Evolutionary conservation across 257 asterid species (phyloP), one percentile per base, ranked within the genome.

Genomic region (Lithospermum erythrorhizon): DNA sequence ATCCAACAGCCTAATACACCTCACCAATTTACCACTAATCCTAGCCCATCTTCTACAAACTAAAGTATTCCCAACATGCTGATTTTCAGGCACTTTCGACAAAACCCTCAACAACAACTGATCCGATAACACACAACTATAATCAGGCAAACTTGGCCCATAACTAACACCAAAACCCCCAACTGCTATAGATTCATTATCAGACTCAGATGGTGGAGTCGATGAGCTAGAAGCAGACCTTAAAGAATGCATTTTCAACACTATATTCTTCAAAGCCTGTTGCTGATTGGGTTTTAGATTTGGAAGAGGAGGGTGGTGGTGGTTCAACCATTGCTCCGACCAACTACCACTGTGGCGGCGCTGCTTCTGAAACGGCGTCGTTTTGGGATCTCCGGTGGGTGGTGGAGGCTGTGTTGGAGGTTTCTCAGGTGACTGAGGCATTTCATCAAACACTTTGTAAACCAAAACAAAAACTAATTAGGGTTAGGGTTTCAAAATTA

Each of bases 11-110:
- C 65, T 86, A 66, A 91, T 65, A 19, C 80, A 77, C 59, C 61
- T 69, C 53, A 88, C 78, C 70, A 88, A 65, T 69, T 73, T 89
- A 58, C 97, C 98, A 64, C 77, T 79, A 21, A 88, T 61, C 64
- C 69, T 65, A 59, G 84, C 77, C 98, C 97, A 91, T 66, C 94
- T 76, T 79, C 72, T 84, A 82, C 97, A 88, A 54, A 91, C 98
- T 77, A 86, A 68, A 0, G 95, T 76, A 75, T 84, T 82, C 24
- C 79, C 65, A 60, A 79, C 10, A 58, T 72, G 88, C 73, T 82
- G 96, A 6, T 71, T 73, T 60, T 61, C 83, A 9, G 69, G 69
- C 30, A 88, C 58, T 70, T 63, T 79, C 24, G 72, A 68, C 20
- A 91, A 73, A 32, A 91, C 82, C 15, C 64, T 79, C 24, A 81